A percentile compares a stretch with the other conserved stretches of the same genome.
Evolutionary conservation across 768 basidiomycete genomes (phyloP).

Genomic region (Pleurotus platypus): DNA sequence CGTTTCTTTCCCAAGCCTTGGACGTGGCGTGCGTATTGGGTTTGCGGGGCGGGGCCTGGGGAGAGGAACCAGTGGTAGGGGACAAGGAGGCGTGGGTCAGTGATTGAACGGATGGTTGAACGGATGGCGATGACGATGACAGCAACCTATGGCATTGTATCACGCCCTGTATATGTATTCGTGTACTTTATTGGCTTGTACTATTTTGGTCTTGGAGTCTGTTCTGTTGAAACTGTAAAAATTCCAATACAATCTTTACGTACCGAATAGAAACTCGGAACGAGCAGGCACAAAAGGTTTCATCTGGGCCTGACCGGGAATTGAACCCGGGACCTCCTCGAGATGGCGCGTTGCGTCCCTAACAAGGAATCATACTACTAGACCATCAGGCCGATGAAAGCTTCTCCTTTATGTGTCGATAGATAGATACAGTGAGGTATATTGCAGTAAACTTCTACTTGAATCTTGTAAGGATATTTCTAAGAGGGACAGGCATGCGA

Average conservation of each 20-base stretch:
- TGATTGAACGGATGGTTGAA: not conserved
- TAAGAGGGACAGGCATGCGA: constrained; percentile 42
- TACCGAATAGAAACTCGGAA: too few relatives aligned
- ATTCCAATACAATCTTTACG: too few relatives aligned
- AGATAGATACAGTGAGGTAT: not conserved
- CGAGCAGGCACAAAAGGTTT: too few relatives aligned
- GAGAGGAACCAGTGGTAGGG: constrained; percentile 16
- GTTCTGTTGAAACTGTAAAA: too few relatives aligned
- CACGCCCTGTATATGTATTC: not conserved
- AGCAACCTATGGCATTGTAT: too few relatives aligned
- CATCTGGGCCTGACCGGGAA: constrained; percentile 46
- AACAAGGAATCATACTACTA: constrained; percentile 69
- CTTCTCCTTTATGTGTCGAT: not conserved
- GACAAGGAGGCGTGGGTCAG: constrained; percentile 9
- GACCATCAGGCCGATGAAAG: constrained; percentile 46
- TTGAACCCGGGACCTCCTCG: constrained; percentile 89
- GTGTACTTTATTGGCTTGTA: too few relatives aligned
- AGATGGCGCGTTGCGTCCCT: constrained; percentile 32
- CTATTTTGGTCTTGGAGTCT: too few relatives aligned
- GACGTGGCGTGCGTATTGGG: constrained; percentile 48
- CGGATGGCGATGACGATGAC: too few relatives aligned
- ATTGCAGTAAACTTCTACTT: constrained; percentile 23
- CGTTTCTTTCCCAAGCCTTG: constrained; percentile 20
- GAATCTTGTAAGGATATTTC: constrained; percentile 44
- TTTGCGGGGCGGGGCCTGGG: constrained; percentile 51